Evolutionary conservation across 768 basidiomycete species (phyloP).

Genomic region (Termitomyces sp.): DNA sequence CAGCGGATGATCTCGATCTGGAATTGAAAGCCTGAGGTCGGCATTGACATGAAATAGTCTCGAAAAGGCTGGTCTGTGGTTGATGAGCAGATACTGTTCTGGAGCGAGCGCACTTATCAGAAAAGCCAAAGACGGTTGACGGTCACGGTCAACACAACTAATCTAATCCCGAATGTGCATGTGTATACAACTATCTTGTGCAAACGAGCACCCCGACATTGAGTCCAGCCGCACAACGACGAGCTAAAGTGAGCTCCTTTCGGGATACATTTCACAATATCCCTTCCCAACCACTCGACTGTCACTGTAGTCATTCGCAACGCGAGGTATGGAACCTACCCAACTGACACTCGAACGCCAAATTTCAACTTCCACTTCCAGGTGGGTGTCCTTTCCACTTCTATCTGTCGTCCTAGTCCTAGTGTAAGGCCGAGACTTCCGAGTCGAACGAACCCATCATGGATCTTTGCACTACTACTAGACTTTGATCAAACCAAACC

Average conservation of each 20-base stretch:
- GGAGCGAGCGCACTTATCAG: no score
- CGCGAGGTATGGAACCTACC: constrained; percentile 1
- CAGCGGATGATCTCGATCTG: no score
- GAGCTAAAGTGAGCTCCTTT: constrained; percentile 4
- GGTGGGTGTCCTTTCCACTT: neutral
- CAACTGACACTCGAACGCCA: constrained; percentile 6
- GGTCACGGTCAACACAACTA: no score
- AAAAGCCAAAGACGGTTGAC: no score
- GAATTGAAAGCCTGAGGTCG: no score
- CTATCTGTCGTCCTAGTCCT: neutral
- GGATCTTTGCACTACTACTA: neutral
- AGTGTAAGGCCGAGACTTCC: neutral
- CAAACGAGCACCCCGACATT: constrained; percentile 42
- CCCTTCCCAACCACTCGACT: constrained; percentile 1
- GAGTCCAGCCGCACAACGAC: constrained; percentile 13
- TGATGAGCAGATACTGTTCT: no score
- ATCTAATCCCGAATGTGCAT: no score
- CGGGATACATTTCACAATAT: neutral
- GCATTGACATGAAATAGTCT: no score
- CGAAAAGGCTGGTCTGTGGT: no score
- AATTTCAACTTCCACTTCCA: neutral
- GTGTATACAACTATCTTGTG: neutral
- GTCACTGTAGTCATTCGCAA: constrained; percentile 8
- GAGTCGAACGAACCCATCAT: neutral
- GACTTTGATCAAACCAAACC: constrained; percentile 4